Evolutionary conservation across 108 stramenopile genomes (phyloP), one percentile per base, ranked within the genome.

Genomic region (Schizochytrium sp.): DNA sequence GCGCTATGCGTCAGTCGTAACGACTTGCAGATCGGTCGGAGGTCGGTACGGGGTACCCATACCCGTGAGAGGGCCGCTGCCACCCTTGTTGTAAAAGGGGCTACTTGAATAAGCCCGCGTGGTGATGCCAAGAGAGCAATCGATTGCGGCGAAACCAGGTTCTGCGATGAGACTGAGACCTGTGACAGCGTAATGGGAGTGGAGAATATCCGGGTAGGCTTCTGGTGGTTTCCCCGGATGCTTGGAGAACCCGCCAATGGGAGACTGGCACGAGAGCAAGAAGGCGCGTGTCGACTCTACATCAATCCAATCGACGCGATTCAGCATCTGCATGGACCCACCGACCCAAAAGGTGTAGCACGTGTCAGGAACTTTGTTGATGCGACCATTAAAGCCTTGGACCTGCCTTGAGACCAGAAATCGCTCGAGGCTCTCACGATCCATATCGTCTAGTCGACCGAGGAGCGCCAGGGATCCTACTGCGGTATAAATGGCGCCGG

Each of bases 281-380:
- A 92, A 93, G n/a, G 53, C 12, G 23, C 71, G 48, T 14, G 91
- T 92, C 55, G 43, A n/a, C 4, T 48, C 60, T 4, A 8, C 10
- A 72, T 93, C 93, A 45, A 89, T 91, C 34, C 89, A 60, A 19
- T 44, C n/a, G 34, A 88, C 45, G 44, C 34, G 87, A 43, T 19
- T 91, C 23, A 93, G 51, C 34, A 91, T 89, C 28, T 72, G 51
- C 14, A 93, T 48, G 16, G 93, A 72, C 6, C 91, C 93, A 44
- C 93, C 93, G 16, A 93, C 91, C 92, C 93, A 93, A 87, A 92
- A 93, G 19, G 90, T 90, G 60, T 92, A 92, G 87, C 93, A 93
- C 25, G 83, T 91, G 63, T 93, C 93, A 14, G 87, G 51, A 29
- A 19, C 88, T 89, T 93, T 93, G 83, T 92, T 92, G 28, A 91